These are phyloP conservation scores for Psilocybe cubensis DNA, from an alignment of 768 basidiomycete species.

Conservation along the genomic window DNA sequence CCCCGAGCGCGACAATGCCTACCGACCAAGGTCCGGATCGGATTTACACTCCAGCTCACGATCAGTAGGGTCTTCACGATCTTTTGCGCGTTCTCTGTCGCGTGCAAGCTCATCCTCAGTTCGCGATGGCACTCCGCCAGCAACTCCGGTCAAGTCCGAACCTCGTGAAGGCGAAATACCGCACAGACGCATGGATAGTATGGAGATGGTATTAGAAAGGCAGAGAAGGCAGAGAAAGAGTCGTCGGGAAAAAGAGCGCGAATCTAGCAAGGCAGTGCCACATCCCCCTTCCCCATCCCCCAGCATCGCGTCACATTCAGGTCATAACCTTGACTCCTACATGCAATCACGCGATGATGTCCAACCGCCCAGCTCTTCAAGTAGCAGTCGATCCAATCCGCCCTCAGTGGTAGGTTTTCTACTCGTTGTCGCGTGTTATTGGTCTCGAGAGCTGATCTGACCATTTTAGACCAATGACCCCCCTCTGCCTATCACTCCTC, in stretches of 20 bases:
- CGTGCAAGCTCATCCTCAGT: constrained; percentile 52
- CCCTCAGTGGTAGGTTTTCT: constrained; percentile 46
- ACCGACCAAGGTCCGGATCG: constrained; percentile 35
- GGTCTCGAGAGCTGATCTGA: constrained; percentile 11
- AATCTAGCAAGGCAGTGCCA: constrained; percentile 31
- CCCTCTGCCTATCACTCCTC: constrained; percentile 56
- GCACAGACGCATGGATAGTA: constrained; percentile 66
- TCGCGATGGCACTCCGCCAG: constrained; percentile 57
- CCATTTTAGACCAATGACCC: constrained; percentile 21
- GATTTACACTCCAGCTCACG: constrained; percentile 39
- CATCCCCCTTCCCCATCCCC: constrained; percentile 56
- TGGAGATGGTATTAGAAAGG: constrained; percentile 79
- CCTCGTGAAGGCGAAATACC: constrained; percentile 52
- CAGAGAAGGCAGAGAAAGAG: constrained; percentile 63
- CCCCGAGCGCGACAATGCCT: constrained; percentile 37
- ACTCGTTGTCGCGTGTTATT: constrained; percentile 25
- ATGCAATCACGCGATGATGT: constrained; percentile 60
- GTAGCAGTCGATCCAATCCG: constrained; percentile 30
- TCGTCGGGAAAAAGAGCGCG: constrained; percentile 52
- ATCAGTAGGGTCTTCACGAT: constrained; percentile 35
- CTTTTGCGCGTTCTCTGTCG: constrained; percentile 47
- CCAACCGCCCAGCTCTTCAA: constrained; percentile 36
- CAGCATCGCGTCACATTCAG: constrained; percentile 48
- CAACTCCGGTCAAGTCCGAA: constrained; percentile 68
- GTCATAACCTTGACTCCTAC: constrained; percentile 50